Conservation (phyloP, 1,284 basidiomycete genomes). For the Erythrobasidium hasegawianum region DNA sequence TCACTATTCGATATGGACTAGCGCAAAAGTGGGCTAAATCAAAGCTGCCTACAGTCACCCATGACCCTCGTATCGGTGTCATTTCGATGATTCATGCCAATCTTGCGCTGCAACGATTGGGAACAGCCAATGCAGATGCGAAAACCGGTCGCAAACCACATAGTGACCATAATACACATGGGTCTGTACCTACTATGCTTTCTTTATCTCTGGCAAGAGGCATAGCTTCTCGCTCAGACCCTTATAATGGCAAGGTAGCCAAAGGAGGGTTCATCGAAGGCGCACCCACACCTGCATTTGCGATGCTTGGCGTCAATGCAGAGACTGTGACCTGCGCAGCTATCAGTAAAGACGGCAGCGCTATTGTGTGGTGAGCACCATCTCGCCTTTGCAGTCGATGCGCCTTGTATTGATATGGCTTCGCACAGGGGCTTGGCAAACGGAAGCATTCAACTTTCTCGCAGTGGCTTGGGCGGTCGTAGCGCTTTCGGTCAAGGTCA, state of each 20-base stretch:
- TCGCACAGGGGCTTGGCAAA: slow-evolving; percentile 37
- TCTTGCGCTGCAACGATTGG: slow-evolving; percentile 11
- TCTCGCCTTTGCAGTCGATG: no score
- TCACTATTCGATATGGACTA: slow-evolving; percentile 38
- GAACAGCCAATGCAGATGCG: not conserved
- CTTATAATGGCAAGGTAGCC: slow-evolving; percentile 42
- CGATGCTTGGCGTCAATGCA: slow-evolving; percentile 28
- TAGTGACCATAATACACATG: not conserved
- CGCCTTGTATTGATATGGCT: not conserved
- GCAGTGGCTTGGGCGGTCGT: slow-evolving; percentile 17
- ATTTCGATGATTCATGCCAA: slow-evolving; percentile 32
- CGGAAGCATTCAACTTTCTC: slow-evolving; percentile 36
- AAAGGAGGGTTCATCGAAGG: slow-evolving; percentile 37
- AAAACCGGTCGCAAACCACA: not conserved
- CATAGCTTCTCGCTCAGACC: slow-evolving; percentile 39
- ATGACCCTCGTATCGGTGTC: slow-evolving; percentile 41
- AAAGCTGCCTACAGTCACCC: slow-evolving; percentile 32
- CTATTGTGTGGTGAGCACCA: slow-evolving; percentile 35
- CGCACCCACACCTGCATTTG: slow-evolving; percentile 39
- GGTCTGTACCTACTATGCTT: slow-evolving; percentile 33
- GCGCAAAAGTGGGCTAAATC: slow-evolving; percentile 28
- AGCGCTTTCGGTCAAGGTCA: slow-evolving; percentile 25
- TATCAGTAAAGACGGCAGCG: slow-evolving; percentile 34
- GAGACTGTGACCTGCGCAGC: slow-evolving; percentile 32
- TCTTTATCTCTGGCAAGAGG: slow-evolving; percentile 37